Base-by-base conservation (phyloP, 2,329 filamentous ascomycete genomes). In the Alternaria metachromatica region DNA sequence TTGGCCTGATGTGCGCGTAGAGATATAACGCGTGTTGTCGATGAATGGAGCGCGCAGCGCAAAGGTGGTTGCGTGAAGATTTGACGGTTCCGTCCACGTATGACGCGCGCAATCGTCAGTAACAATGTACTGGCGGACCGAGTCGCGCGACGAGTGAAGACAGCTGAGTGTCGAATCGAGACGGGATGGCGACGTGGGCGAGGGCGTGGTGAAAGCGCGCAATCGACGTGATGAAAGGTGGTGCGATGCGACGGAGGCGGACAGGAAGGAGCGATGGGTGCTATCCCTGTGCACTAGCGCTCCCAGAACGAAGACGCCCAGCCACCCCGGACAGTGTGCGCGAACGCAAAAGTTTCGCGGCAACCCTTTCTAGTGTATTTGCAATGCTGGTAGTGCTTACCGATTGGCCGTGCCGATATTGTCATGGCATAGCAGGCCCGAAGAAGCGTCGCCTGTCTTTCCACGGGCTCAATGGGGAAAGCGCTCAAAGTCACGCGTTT, bases 11-110 rank as follows among this genome's bases (percentile, higher is more conserved):
- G 43, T 11, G 54, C 54, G 54, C 41, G 71, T 53, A 67, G 64
- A 56, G 60, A 41, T 59, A 63, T 20, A 62, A 64, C 68, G 70
- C 58, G 62, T 51, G 57, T 63, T 61, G 56, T 57, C 46, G 48
- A 58, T 60, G 46, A 46, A 61, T 56, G 69, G 65, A 64, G 76
- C 70, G 76, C 75, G 71, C 73, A 68, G 71, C 73, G 74, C 74
- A 65, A 60, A 62, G 55, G 65, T 46, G 60, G 64, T 58, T 54
- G 67, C 59, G 58, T 58, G 60, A 60, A 59, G 57, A 37, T 63
- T 58, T 44, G 62, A 55, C 21, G 26, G 60, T 58, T 55, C 44
- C 54, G 58, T 64, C 60, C 57, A 59, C 60, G 69, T 66, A 53
- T 54, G 60, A 58, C 56, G 65, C 63, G 72, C 70, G 69, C 62